Percentiles rank a stretch among this genome's conserved stretches.
Evolutionary conservation across 2,329 filamentous ascomycete species (phyloP).

Genomic region (Aurifilum marmelostoma): DNA sequence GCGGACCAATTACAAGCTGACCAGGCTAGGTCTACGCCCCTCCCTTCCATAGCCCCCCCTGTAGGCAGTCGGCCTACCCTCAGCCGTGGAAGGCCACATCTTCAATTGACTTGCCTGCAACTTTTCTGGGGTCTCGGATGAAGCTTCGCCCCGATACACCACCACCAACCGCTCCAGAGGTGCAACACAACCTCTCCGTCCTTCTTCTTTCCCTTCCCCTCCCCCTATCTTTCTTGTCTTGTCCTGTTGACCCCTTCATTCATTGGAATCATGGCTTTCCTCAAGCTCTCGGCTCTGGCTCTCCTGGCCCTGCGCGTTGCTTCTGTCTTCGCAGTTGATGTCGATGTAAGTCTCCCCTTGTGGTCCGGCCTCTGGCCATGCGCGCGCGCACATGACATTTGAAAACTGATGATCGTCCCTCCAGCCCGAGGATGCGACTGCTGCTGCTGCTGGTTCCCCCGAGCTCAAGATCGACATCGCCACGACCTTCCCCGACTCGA

Average conservation of each 20-base stretch:
- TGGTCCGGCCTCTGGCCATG: slow-evolving; percentile 25
- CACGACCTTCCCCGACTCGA: slow-evolving; percentile 67
- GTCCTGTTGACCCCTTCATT: slow-evolving; percentile 26
- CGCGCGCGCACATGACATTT: neutral
- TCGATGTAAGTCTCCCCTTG: slow-evolving; percentile 53
- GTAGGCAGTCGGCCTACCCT: slow-evolving; percentile 21
- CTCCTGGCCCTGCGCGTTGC: slow-evolving; percentile 71
- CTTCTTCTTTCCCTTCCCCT: slow-evolving; percentile 15
- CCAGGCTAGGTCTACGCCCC: neutral
- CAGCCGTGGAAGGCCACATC: slow-evolving; percentile 29
- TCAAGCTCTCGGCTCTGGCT: slow-evolving; percentile 73
- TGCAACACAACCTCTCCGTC: slow-evolving; percentile 26
- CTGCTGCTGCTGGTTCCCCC: slow-evolving; percentile 36
- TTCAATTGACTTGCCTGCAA: slow-evolving; percentile 26
- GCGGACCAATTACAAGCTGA: neutral
- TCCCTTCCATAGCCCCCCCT: slow-evolving; percentile 16
- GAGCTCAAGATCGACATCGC: slow-evolving; percentile 67
- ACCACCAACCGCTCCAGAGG: slow-evolving; percentile 14
- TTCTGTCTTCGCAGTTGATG: slow-evolving; percentile 63
- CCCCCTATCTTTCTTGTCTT: slow-evolving; percentile 22
- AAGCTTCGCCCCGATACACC: slow-evolving; percentile 15
- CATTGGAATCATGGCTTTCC: slow-evolving; percentile 66
- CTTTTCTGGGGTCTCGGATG: slow-evolving; percentile 14
- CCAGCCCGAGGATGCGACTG: slow-evolving; percentile 32
- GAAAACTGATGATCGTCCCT: slow-evolving; percentile 11